These are phyloP conservation scores for Claviceps pazoutovae DNA, from an alignment of 2,329 filamentous ascomycete genomes.

Conservation along the genomic window DNA sequence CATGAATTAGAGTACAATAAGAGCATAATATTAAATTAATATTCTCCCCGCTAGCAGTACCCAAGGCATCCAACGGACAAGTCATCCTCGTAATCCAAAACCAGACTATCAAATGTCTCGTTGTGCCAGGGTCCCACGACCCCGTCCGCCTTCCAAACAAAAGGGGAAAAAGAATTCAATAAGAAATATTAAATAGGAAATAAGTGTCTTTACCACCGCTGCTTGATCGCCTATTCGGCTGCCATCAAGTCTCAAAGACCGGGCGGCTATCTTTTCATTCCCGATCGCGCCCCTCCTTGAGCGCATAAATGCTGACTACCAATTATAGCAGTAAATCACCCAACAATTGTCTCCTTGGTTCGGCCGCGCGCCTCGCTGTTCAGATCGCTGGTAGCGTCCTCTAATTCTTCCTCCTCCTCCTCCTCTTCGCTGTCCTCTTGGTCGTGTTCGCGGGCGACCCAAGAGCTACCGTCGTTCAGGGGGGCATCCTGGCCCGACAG, in stretches of 20 bases:
- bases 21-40: constrained; percentile 12
- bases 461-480: constrained; percentile 65
- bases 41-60: constrained; percentile 6
- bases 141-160: not conserved
- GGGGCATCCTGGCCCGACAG: constrained; percentile 71
- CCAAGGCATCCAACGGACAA: constrained; percentile 8
- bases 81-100: constrained; percentile 2
- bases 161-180: not conserved
- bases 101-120: constrained; percentile 13
- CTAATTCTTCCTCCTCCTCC: constrained; percentile 40
- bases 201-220: constrained; percentile 6
- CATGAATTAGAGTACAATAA: constrained; percentile 5
- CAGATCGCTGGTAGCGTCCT: constrained; percentile 37
- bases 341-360: constrained; percentile 35
- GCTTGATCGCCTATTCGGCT: not conserved
- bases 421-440: constrained; percentile 49
- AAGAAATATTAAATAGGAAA: constrained; percentile 2
- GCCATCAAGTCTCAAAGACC: not conserved
- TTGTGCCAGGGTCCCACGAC: constrained; percentile 8
- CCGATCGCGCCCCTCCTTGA: not conserved
- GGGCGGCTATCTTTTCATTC: not conserved
- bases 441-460: constrained; percentile 62
- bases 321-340: constrained; percentile 16
- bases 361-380: constrained; percentile 45
- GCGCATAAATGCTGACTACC: not conserved